phyloP scores from a whole-genome alignment of 164 flowering plant genomes.

The Dillenia suffruticosa region DNA sequence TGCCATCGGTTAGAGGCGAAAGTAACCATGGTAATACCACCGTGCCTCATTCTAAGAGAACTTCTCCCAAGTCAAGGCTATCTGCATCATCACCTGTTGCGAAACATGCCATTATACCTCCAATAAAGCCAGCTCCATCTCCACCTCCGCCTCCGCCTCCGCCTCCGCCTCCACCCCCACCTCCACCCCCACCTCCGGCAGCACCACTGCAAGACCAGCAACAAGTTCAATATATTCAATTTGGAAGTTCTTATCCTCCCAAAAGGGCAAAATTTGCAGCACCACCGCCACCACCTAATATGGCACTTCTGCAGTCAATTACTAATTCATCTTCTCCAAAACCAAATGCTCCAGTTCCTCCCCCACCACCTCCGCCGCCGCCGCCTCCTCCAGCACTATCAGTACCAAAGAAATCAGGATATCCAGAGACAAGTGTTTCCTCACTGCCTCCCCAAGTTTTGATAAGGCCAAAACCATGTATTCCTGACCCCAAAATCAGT shows the following conservation, averaged over 20 bases:
- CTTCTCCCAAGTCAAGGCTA: slow-evolving; percentile 69
- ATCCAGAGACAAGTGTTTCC: slow-evolving; percentile 17
- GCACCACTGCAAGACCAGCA: slow-evolving; percentile 2
- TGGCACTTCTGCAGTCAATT: slow-evolving; percentile 34
- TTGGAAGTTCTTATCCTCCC: slow-evolving; percentile 22
- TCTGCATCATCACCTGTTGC: slow-evolving; percentile 44
- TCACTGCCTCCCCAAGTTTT: slow-evolving; percentile 12
- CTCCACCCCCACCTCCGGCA: slow-evolving; percentile 7
- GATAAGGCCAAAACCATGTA: slow-evolving; percentile 18
- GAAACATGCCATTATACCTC: slow-evolving; percentile 36
- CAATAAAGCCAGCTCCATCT: slow-evolving; percentile 30
- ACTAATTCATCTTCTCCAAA: slow-evolving; percentile 18
- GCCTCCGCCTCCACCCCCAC: slow-evolving; percentile 19
- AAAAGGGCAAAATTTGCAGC: slow-evolving; percentile 45
- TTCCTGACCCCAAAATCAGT: slow-evolving; percentile 19
- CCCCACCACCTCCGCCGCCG: slow-evolving; percentile 56
- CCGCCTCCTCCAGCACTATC: slow-evolving; percentile 57
- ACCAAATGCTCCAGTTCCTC: slow-evolving; percentile 29
- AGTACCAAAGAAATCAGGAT: slow-evolving; percentile 17
- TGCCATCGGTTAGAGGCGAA: slow-evolving; percentile 5
- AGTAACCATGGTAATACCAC: slow-evolving; percentile 10
- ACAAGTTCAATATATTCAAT: slow-evolving; percentile 12
- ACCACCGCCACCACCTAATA: slow-evolving; percentile 64
- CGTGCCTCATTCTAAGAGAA: slow-evolving; percentile 52
- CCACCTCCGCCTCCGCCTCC: slow-evolving; percentile 22